Base-by-base conservation (phyloP, 75 land plant genomes). In the Pseudotsuga menziesii region DNA sequence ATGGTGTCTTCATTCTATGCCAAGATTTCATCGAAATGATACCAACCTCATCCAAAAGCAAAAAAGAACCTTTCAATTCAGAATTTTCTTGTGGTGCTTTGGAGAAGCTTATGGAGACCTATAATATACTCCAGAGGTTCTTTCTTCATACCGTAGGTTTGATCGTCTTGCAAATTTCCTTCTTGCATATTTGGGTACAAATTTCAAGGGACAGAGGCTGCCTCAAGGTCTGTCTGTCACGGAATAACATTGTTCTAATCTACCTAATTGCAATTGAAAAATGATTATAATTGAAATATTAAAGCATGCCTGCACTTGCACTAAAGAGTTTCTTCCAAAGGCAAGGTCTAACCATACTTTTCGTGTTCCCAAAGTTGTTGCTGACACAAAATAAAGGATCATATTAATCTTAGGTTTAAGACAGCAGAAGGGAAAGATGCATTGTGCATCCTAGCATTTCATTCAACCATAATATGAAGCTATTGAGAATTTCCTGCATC, bases 371-470 rank as follows among this genome's bases (percentile, higher is more conserved):
- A 93, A 93, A 91, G 97, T 96, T 56, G 90, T 91, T 35, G 97
- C 97, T 25, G 94, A 96, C 74, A 96, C 99, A 11, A 94, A 96
- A 92, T 94, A 7, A 96, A 96, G 84, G 99, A 85, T 22, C 99
- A 96, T 74, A 94, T 96, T 58, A 96, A 96, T 83, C 87, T 96
- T 56, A 77, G 94, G 44, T 96, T 96, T 77, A 96, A 89, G 85
- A 96, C 99, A 26, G 91, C 93, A 14, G 93, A 93, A 1, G 90
- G 90, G 20, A 96, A 96, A 84, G 97, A 94, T 85, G 99, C 93
- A 75, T 97, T 96, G n/a, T 96, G 97, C 78, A 90, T 96, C 61
- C 86, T 94, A 77, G 93, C 99, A 13, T 96, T 96, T 75, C 97
- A 96, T 83, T 83, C 93, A 39, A 96, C 99, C 97, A 96, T 73